Base-by-base conservation (phyloP, 169 alveolate species). In the Eimeria sp. region DNA sequence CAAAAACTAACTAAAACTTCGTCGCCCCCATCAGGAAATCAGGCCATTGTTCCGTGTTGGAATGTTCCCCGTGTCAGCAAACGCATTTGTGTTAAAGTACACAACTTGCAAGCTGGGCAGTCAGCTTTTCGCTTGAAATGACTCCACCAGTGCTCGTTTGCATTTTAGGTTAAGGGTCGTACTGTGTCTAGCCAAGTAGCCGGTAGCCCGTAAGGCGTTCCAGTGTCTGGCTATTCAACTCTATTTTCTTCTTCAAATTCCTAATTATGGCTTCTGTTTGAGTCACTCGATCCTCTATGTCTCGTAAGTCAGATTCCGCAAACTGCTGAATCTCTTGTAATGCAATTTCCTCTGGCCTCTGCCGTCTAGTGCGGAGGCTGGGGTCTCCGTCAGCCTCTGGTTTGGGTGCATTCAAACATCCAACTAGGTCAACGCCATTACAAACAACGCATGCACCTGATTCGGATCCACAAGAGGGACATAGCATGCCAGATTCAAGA, bases 121-220 rank as follows among this genome's bases (percentile, higher is more conserved):
- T 14, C 10, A 54, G 0, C 16, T 14, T 54, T 54, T 54, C 61
- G 61, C 2, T 54, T 7, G 61, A 54, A 54, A 13, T 14, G 4
- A 6, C 22, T 22, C 13, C 2, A 7, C 25, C 9, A 20, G 34
- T 11, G 51, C n/a, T 70, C n/a, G n/a, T 16, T 34, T 34, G 22
- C 51, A 70, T 34, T 6, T 34, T 10, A 34, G 5, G 47, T 34
- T 70, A 0, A 34, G n/a, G 27, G 2, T 13, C 11, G 1, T 70
- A 49, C 34, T 78, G 20, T 78, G 9, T 51, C 72, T 83, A 54
- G 47, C 27, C 22, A 5, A 34, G 94, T 25, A 87, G 47, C 51
- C 94, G 94, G 54, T 87, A 87, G 22, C 70, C 94, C 47, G 45
- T 65, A 18, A 87, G 94, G 27, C 47, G 83, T 30, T 63, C 83